Evolutionary conservation across 1,284 basidiomycete genomes (phyloP), one percentile per base, ranked within the genome.

Genomic region (Gomphus sp.): DNA sequence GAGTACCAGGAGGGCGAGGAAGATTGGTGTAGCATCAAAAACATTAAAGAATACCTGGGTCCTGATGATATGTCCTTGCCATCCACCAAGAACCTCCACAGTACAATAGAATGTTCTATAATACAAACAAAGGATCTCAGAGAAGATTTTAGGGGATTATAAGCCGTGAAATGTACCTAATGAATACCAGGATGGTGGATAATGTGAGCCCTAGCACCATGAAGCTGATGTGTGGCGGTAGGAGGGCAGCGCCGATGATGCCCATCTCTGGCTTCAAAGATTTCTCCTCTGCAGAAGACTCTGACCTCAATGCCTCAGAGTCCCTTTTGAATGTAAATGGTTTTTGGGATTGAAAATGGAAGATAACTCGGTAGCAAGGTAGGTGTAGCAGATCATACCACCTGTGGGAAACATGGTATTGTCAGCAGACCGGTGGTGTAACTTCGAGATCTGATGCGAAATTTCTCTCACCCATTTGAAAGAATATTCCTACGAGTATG

Each of bases 11-110:
- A 82, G 79, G 2, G 82, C 81, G 12, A 85, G 71, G 1, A 75
- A 67, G 63, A 88, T 77, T 76, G 85, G 84, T 1, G 73, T 72
- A 10, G 78, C 84, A 61, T 87, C 85, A 5, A 88, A 73, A 18
- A 81, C 74, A 64, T 80, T 78, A 71, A 85, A 84, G 66, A 78
- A 79, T 16, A 76, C 65, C 64, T 85, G 70, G 1, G 81, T 82
- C 2, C 67, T 62, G 63, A 82, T 81, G 60, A 84, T 74, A 9
- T 69, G 69, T 4, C 82, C 82, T 16, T 66, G 65, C 77, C 80
- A 84, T 0, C 82, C 82, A 60, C 76, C 73, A 1, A 74, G 63
- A 1, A 84, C 74, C 68, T 85, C 82, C 56, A 80, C 72, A 1
- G 75, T 76, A 44, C 81, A 76, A 65, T 79, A 80, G 5, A 79